Base-by-base conservation (phyloP, 306 rosid species). In the Lathyrus oleraceus region DNA sequence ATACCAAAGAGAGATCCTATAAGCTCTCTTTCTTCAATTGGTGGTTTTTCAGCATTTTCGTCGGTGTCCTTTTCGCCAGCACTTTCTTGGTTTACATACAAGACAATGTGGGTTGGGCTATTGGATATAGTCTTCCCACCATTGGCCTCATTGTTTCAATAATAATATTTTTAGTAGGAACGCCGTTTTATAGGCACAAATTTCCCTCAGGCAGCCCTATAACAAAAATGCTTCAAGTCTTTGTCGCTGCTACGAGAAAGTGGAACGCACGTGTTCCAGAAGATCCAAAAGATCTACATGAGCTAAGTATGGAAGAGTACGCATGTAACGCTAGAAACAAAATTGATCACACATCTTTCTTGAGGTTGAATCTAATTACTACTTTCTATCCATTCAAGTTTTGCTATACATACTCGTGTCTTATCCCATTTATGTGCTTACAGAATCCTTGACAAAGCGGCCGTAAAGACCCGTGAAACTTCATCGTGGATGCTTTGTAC, bases 101-200 rank as follows among this genome's bases (percentile, higher is more conserved):
- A 84, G 96, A 87, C 77, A 86, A 77, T 6, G 90, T 83, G 36
- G 91, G 96, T 2, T 89, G 87, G 89, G 17, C 80, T 17, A 40
- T 92, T 43, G 96, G 97, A 1, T 92, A 89, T 75, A 92, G 92
- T 8, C 77, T 92, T 52, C 96, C 96, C 45, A 87, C 97, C 12
- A 5, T 76, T 63, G 95, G 89, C 16, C 90, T 89, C 6, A 80
- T 78, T 8, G 0, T 87, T 61, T 81, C 96, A n/a, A 21, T 89
- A 3, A 44, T 80, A 57, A 77, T 89, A 42, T 92, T 92, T 61
- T 66, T 86, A 67, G 6, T 75, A 2, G 96, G 97, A 21, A 84
- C 87, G 6, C 81, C 76, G 21, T 78, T 78, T 72, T 92, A 89
- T 21, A 92, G 95, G 79, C 95, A 89, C 68, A 87, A 78, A 71